These are phyloP conservation scores for Stagonosporopsis chrysanthemi DNA, from an alignment of 2,329 filamentous ascomycete species.

Conservation along the genomic window DNA sequence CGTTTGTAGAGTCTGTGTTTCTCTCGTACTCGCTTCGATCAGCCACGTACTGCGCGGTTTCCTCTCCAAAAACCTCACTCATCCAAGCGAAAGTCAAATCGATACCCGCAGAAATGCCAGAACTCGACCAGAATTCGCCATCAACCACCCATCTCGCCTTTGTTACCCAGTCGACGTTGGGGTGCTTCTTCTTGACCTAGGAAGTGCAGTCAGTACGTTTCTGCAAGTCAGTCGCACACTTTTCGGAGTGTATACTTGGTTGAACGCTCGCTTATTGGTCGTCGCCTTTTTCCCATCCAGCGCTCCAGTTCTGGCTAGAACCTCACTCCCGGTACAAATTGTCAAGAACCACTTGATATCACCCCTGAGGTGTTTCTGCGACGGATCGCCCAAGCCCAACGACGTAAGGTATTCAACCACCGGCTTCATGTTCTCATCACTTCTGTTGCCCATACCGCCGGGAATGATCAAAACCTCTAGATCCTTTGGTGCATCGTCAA, in stretches of 20 bases:
- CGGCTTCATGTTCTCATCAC: slow-evolving; percentile 38
- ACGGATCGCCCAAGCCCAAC: slow-evolving; percentile 56
- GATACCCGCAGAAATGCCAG: slow-evolving; percentile 69
- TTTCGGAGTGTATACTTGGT: slow-evolving; percentile 29
- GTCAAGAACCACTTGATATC: slow-evolving; percentile 66
- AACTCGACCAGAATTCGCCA: slow-evolving; percentile 71
- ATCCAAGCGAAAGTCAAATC: slow-evolving; percentile 68
- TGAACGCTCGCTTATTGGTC: slow-evolving; percentile 69
- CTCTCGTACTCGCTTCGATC: slow-evolving; percentile 66
- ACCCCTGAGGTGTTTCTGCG: slow-evolving; percentile 39
- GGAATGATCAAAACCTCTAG: slow-evolving; percentile 72
- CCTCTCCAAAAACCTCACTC: slow-evolving; percentile 61
- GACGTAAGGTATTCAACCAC: slow-evolving; percentile 45
- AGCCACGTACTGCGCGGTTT: slow-evolving; percentile 58
- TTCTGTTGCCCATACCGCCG: slow-evolving; percentile 62
- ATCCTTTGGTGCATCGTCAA: slow-evolving; percentile 56
- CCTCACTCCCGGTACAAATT: slow-evolving; percentile 70
- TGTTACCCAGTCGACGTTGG: slow-evolving; percentile 65
- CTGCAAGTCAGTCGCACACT: too few species aligned
- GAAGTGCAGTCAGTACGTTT: background rate
- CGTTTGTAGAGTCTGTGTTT: slow-evolving; percentile 57
- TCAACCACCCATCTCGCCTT: slow-evolving; percentile 71
- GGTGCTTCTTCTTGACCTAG: slow-evolving; percentile 56
- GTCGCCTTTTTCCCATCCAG: slow-evolving; percentile 69
- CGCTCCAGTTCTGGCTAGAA: slow-evolving; percentile 66